Evolutionary conservation across 805 yeast genomes (phyloP), one percentile per base, ranked within the genome.

Genomic region (Ogataea paradorogensis): DNA sequence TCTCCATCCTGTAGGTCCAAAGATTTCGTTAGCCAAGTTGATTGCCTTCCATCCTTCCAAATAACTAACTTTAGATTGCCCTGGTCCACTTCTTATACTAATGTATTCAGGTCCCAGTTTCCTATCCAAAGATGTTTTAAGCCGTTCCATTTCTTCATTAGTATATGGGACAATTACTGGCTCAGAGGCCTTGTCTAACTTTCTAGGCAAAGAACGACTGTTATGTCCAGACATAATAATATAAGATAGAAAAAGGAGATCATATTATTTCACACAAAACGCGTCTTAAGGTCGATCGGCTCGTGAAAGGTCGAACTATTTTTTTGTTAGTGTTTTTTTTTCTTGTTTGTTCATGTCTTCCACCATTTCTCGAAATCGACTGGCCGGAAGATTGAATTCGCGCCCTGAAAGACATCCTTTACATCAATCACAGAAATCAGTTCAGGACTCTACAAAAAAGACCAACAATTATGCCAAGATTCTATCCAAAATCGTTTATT

Each of bases 41-140:
- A 85, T 73, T 2, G 86, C 91, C 55, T 78, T 82, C 89, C 91
- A 84, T 1, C 95, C 95, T 60, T 84, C 93, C 28, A 85, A 71
- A 52, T 85, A 84, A 2, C 84, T 78, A 4, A 85, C 85, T 39
- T 74, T 69, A 32, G 70, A 71, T 10, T 84, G 81, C 2, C 87
- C 88, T 25, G 82, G 87, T 2, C 89, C 90, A 7, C 88, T 80
- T 33, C 95, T 67, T 28, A 77, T 78, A 20, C 89, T 80, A 15
- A 85, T 81, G 51, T 75, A 84, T 53, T 85, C 93, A 0, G 93
- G 91, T 0, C 93, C 93, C 13, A 85, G 53, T 42, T 75, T 62
- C 27, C 52, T 58, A 30, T 59, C 62, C 26, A 70, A 56, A 7
- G 63, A 63, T 11, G 36, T 34, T 23, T 49, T 45, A 27, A 65